A percentile compares a stretch with the other conserved stretches of the same genome.
phyloP scores from a whole-genome alignment of 2,329 filamentous ascomycete genomes.

The Passalora sequoiae region DNA sequence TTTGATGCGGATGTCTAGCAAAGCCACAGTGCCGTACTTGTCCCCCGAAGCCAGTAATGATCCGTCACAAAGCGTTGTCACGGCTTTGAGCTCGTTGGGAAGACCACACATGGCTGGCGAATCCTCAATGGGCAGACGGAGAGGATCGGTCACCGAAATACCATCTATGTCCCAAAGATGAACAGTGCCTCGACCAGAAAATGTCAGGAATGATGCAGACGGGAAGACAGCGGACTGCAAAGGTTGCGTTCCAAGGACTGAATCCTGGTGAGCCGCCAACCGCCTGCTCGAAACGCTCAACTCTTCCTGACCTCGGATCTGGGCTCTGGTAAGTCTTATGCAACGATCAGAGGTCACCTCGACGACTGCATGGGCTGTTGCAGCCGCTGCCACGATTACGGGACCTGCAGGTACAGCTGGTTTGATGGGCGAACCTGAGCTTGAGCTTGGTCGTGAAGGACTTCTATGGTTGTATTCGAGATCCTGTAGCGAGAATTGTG shows the following conservation, averaged over 20 bases:
- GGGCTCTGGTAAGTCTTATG: conserved; percentile 17
- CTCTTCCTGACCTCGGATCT: conserved; percentile 2
- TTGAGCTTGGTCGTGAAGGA: conserved; percentile 15
- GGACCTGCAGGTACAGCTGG: background rate
- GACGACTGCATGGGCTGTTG: conserved; percentile 33
- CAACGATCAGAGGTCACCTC: conserved; percentile 25
- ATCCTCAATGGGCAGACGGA: conserved; percentile 67
- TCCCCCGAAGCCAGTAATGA: conserved; percentile 76
- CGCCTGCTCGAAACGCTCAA: conserved; percentile 29
- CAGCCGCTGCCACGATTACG: conserved; percentile 37
- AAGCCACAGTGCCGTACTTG: conserved; percentile 68
- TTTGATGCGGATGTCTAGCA: conserved; percentile 56
- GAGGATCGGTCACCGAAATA: conserved; percentile 53
- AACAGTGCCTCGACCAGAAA: conserved; percentile 75
- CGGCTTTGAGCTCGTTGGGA: conserved; percentile 53
- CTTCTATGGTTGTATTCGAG: conserved; percentile 29
- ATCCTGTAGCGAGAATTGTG: conserved; percentile 41
- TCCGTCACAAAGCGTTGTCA: conserved; percentile 57
- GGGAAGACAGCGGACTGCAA: conserved; percentile 57
- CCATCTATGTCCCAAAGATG: conserved; percentile 79
- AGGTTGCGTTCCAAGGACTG: conserved; percentile 65
- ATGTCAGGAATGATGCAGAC: conserved; percentile 76
- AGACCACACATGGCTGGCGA: conserved; percentile 43
- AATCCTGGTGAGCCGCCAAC: conserved; percentile 53
- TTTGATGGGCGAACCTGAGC: conserved; percentile 19